Conservation (phyloP, 2,329 filamentous ascomycete species). For the Trichoderma semiorbis region DNA sequence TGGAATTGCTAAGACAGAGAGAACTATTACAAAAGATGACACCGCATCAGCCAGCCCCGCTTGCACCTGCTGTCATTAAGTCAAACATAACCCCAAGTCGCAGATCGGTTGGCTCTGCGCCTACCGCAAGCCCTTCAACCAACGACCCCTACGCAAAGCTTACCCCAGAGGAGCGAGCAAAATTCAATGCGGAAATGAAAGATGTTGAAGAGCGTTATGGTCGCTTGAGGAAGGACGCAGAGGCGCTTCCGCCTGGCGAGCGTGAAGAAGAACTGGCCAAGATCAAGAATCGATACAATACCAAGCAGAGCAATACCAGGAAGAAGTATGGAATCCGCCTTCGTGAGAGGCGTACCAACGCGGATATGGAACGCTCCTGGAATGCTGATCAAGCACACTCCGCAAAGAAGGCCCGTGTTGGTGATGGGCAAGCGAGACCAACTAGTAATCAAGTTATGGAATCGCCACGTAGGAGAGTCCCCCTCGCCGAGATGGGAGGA, state of each 20-base stretch:
- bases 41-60: neutral
- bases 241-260: constrained; percentile 34
- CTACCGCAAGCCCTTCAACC: constrained; percentile 21
- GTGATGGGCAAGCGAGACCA: constrained; percentile 7
- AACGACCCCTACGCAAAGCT: constrained; percentile 47
- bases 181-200: constrained; percentile 31
- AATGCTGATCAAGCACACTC: constrained; percentile 12
- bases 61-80: neutral
- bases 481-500: constrained; percentile 35
- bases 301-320: constrained; percentile 54
- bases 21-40: neutral
- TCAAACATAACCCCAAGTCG: neutral
- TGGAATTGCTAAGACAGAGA: neutral
- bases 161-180: constrained; percentile 25
- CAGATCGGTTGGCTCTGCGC: neutral
- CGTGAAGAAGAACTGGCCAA: constrained; percentile 36
- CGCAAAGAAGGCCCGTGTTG: constrained; percentile 27
- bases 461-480: constrained; percentile 26
- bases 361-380: constrained; percentile 35
- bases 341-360: constrained; percentile 45
- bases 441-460: neutral
- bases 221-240: constrained; percentile 38
- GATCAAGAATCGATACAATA: constrained; percentile 52
- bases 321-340: constrained; percentile 57
- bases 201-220: constrained; percentile 36